Conservation (phyloP, 805 yeast species). For the Ogataea sp. region DNA sequence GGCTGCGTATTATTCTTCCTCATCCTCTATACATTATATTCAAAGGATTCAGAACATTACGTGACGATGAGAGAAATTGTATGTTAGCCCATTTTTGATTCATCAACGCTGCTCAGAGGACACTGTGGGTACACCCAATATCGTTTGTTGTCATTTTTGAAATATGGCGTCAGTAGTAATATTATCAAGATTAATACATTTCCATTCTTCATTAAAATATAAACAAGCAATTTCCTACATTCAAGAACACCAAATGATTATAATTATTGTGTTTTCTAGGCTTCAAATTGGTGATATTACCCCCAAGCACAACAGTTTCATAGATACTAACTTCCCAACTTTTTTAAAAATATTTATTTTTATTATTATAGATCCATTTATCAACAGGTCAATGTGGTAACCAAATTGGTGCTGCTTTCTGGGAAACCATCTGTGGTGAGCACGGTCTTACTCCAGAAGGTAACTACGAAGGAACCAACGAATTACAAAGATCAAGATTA, state of each 20-base stretch:
- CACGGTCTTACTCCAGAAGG: constrained; percentile 76
- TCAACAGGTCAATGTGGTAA: constrained; percentile 99
- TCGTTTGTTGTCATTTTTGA: background rate
- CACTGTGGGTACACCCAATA: too few species aligned
- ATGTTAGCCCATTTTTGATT: constrained; percentile 8
- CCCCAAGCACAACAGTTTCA: too few species aligned
- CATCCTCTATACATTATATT: too few species aligned
- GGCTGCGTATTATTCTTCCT: too few species aligned
- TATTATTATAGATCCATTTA: constrained; percentile 67
- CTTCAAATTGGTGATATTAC: too few species aligned
- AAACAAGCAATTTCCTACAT: too few species aligned
- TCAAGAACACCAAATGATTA: too few species aligned
- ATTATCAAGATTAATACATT: too few species aligned
- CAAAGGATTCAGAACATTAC: background rate
- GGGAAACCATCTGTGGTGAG: constrained; percentile 89
- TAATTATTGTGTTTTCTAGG: too few species aligned
- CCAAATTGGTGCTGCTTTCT: constrained; percentile 93
- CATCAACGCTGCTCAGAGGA: too few species aligned
- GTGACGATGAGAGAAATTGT: constrained; percentile 24
- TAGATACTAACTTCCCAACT: background rate
- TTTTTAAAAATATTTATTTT: background rate
- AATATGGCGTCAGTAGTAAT: background rate
- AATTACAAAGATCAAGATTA: constrained; percentile 42
- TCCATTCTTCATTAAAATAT: too few species aligned
- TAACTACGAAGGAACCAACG: constrained; percentile 54